A percentile compares a stretch with the other conserved stretches of the same genome.
Conservation (phyloP, 176 grass and related monocot genomes). For the Phoenix roebelenii region DNA sequence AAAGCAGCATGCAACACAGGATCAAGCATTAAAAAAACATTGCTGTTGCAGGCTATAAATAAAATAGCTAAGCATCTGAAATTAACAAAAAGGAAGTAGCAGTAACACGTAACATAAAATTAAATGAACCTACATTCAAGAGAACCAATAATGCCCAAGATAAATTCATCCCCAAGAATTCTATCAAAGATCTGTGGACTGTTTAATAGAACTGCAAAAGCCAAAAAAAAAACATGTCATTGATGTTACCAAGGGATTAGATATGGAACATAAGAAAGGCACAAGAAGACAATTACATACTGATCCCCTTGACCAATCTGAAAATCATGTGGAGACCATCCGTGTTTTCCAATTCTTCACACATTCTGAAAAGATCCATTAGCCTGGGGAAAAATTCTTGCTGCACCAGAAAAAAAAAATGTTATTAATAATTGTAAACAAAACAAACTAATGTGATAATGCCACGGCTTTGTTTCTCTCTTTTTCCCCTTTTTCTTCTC, state of each 20-base stretch:
- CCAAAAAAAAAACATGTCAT: constrained; percentile 30
- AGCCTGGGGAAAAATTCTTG: constrained; percentile 75
- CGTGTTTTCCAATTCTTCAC: constrained; percentile 49
- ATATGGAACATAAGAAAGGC: constrained; percentile 8
- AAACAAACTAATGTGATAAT: too few relatives aligned
- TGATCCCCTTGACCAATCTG: constrained; percentile 71
- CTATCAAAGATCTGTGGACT: constrained; percentile 49
- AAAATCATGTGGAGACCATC: constrained; percentile 69
- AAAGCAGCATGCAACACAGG: too few relatives aligned
- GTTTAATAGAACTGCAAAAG: constrained; percentile 66
- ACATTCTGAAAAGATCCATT: constrained; percentile 59
- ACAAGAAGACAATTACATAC: constrained; percentile 39
- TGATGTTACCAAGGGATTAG: constrained; percentile 8
- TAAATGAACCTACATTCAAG: constrained; percentile 72
- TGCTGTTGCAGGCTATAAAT: too few relatives aligned
- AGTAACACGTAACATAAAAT: constrained; percentile 1
- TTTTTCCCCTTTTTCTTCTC: too few relatives aligned
- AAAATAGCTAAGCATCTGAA: too few relatives aligned
- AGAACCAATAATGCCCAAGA: constrained; percentile 67
- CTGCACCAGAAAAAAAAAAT: constrained; percentile 30
- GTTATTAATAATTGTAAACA: background rate
- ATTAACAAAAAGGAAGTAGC: too few relatives aligned
- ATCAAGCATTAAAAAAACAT: too few relatives aligned
- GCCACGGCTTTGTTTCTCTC: too few relatives aligned
- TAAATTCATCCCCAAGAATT: constrained; percentile 73